Base-by-base conservation (phyloP, 2,329 filamentous ascomycete species). In the Fusarium camptoceras region DNA sequence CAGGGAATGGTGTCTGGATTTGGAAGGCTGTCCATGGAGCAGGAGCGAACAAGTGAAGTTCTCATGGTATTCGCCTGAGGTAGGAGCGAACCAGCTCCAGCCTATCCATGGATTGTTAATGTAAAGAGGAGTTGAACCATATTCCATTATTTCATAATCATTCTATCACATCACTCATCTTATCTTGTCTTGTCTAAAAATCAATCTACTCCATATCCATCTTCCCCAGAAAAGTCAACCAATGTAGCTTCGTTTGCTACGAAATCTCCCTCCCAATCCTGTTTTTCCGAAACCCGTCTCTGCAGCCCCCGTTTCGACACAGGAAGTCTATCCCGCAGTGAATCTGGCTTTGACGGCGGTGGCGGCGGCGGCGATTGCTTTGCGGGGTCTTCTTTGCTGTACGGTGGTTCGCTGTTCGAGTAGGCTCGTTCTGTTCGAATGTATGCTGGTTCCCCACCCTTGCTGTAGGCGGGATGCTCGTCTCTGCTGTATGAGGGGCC, bases 171-270 rank as follows among this genome's bases (percentile, higher is more conserved):
- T 53, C 49, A 37, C 34, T 53, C 49, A 42, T 53, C 16, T 15
- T n/a, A 53, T 53, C 30, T 62, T 37, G 11, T 53, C 30, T 62
- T 37, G 11, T 60, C 53, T 65, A 51, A 65, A 37, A 59, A 53
- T 65, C 46, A 65, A 65, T 65, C 61, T 68, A 70, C 48, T 28
- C 54, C 55, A 22, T 64, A 65, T 18, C 47, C 61, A 30, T 72
- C 58, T 47, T 50, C 50, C 10, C 67, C 66, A 4, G 69, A 64
- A 60, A 72, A 72, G 43, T 72, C 67, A 43, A 72, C 67, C 46
- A 72, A 37, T 7, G 69, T 72, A 9, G 69, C 69, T 53, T 72
- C 69, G 34, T 72, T 60, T 8, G 61, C 61, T 11, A 67, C 46
- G 55, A 70, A 72, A 9, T 72, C 69, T 3, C 46, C 43, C 25